Evolutionary conservation across 164 flowering plant genomes (phyloP).

Genomic region (Akebia trifoliata): DNA sequence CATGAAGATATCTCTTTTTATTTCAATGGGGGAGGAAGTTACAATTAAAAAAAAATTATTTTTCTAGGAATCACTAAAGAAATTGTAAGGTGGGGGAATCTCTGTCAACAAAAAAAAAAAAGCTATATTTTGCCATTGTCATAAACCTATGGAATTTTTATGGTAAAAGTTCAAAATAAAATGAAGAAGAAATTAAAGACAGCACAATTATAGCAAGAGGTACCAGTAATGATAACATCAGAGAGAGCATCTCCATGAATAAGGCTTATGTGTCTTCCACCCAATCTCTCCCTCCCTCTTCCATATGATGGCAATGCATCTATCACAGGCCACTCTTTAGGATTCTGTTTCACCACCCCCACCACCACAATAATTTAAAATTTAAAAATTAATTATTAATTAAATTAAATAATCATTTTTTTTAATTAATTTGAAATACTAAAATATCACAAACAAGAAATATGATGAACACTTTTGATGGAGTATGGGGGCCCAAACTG

Average conservation of each 20-base stretch:
- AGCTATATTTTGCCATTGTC: no score
- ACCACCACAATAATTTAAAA: neutral
- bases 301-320: constrained; percentile 95
- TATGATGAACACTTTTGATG: no score
- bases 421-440: neutral
- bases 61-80: no score
- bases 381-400: constrained; percentile 1
- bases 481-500: no score
- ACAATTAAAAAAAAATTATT: no score
- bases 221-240: constrained; percentile 88
- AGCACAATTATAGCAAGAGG: neutral
- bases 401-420: neutral
- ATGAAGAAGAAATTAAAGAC: neutral
- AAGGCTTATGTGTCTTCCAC: constrained; percentile 95
- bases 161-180: no score
- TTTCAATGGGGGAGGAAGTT: no score
- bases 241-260: constrained; percentile 77
- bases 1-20: no score
- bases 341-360: constrained; percentile 43
- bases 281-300: constrained; percentile 93
- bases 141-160: no score
- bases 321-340: constrained; percentile 86
- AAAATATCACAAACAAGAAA: no score
- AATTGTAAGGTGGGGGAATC: no score
- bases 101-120: no score